These are phyloP conservation scores for Chalciporus piperatus DNA, from an alignment of 768 basidiomycete genomes.

Conservation along the genomic window DNA sequence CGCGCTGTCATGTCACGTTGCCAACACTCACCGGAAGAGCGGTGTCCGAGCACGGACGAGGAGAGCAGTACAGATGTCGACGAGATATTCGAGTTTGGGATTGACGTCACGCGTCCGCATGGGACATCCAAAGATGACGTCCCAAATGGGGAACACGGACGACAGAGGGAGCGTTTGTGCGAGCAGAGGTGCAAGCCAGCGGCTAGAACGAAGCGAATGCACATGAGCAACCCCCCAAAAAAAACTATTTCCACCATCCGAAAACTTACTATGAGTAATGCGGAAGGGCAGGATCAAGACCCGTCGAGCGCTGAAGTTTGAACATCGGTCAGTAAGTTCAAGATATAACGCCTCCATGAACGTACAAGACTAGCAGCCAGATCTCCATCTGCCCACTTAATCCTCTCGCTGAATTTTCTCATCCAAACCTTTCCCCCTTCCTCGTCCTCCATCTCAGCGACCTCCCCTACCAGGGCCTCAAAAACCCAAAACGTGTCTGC, in stretches of 20 bases:
- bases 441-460: conserved; percentile 70
- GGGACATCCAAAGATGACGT: conserved; percentile 61
- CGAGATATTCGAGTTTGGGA: conserved; percentile 64
- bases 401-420: conserved; percentile 54
- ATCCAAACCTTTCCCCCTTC: conserved; percentile 63
- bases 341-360: not conserved
- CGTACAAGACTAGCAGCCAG: conserved; percentile 57
- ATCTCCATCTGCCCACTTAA: conserved; percentile 63
- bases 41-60: conserved; percentile 54
- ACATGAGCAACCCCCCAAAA: not conserved
- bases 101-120: conserved; percentile 50
- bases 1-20: too few species aligned
- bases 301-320: conserved; percentile 49
- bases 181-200: conserved; percentile 71
- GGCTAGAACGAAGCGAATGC: conserved; percentile 38
- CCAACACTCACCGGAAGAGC: conserved; percentile 48
- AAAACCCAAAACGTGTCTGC: conserved; percentile 85
- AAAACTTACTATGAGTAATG: conserved; percentile 75
- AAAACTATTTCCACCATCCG: not conserved
- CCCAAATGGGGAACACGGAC: conserved; percentile 64
- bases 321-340: not conserved
- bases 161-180: conserved; percentile 70
- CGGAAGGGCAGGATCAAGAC: conserved; percentile 67
- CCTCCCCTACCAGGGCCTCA: conserved; percentile 69
- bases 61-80: conserved; percentile 71